These are phyloP conservation scores for Coccomyxa sp. DNA, from an alignment of 139 green algal species.

Conservation along the genomic window DNA sequence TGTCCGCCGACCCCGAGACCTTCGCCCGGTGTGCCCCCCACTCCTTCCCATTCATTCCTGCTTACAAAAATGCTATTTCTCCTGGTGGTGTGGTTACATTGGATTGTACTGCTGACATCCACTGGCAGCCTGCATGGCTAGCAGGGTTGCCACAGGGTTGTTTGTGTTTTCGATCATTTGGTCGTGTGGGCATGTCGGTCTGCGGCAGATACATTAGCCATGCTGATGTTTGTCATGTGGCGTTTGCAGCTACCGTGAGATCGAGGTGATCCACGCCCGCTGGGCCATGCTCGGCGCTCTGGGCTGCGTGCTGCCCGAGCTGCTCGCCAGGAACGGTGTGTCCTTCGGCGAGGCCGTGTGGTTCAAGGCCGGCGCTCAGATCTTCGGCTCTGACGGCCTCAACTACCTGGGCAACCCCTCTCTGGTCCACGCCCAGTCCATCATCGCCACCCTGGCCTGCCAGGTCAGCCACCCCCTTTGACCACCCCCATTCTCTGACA, in stretches of 20 bases:
- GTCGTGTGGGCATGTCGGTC: too few species aligned
- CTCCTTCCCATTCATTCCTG: too few species aligned
- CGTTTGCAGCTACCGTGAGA: slow-evolving; percentile 75
- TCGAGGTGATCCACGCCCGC: slow-evolving; percentile 76
- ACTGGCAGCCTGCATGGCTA: too few species aligned
- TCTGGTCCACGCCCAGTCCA: slow-evolving; percentile 90
- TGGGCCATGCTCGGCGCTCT: slow-evolving; percentile 89
- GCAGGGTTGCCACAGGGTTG: too few species aligned
- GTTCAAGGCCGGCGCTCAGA: slow-evolving; percentile 88
- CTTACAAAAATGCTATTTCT: too few species aligned
- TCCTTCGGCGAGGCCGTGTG: slow-evolving; percentile 72
- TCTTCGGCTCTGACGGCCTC: slow-evolving; percentile 73
- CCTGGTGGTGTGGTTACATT: too few species aligned
- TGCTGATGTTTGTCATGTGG: too few species aligned
- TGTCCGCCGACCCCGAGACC: slow-evolving; percentile 81
- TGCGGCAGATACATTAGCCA: too few species aligned
- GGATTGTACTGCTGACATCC: too few species aligned
- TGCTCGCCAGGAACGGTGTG: slow-evolving; percentile 19
- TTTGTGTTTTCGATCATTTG: too few species aligned
- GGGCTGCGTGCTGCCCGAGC: slow-evolving; percentile 23
- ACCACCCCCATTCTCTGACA: not conserved
- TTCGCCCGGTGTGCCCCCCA: slow-evolving; percentile 42
- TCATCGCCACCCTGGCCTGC: slow-evolving; percentile 78
- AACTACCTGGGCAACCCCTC: slow-evolving; percentile 80
- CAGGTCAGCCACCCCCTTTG: slow-evolving; percentile 52